These are phyloP conservation scores for Ceratobasidium sp. DNA, from an alignment of 1,284 basidiomycete species.

Conservation along the genomic window DNA sequence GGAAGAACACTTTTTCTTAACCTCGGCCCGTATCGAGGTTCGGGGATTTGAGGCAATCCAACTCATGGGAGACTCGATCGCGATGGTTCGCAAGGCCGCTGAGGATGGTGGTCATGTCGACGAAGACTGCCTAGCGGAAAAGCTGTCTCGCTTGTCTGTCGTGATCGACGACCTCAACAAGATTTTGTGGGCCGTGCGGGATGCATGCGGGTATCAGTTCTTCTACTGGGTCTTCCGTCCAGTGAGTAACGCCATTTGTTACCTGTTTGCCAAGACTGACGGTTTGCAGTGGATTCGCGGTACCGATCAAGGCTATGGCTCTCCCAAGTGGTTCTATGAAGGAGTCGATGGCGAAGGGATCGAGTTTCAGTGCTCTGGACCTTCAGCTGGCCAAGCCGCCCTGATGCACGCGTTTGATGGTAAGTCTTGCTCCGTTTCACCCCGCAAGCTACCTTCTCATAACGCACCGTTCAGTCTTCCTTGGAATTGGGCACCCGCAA, in stretches of 20 bases:
- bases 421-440: not conserved
- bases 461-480: conserved; percentile 10
- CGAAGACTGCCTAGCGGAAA: conserved; percentile 53
- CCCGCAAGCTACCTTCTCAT: not conserved
- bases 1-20: conserved; percentile 62
- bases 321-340: conserved; percentile 57
- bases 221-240: conserved; percentile 54
- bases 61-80: conserved; percentile 58
- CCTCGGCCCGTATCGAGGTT: conserved; percentile 61
- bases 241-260: not conserved
- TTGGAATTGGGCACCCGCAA: conserved; percentile 37
- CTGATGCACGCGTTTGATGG: conserved; percentile 62
- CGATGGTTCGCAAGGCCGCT: conserved; percentile 46
- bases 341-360: conserved; percentile 51
- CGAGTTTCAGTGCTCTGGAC: conserved; percentile 54
- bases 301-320: conserved; percentile 51
- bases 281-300: conserved; percentile 62
- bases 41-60: conserved; percentile 59
- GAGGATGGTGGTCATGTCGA: conserved; percentile 60
- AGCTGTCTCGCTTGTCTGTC: conserved; percentile 55
- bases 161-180: conserved; percentile 56
- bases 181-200: conserved; percentile 55
- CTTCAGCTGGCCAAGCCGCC: conserved; percentile 61
- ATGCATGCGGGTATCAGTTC: conserved; percentile 57
- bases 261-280: conserved; percentile 46